A percentile compares a stretch with the other conserved stretches of the same genome.
phyloP scores from a whole-genome alignment of 2,329 filamentous ascomycete genomes.

The Aureobasidium mangrovei region DNA sequence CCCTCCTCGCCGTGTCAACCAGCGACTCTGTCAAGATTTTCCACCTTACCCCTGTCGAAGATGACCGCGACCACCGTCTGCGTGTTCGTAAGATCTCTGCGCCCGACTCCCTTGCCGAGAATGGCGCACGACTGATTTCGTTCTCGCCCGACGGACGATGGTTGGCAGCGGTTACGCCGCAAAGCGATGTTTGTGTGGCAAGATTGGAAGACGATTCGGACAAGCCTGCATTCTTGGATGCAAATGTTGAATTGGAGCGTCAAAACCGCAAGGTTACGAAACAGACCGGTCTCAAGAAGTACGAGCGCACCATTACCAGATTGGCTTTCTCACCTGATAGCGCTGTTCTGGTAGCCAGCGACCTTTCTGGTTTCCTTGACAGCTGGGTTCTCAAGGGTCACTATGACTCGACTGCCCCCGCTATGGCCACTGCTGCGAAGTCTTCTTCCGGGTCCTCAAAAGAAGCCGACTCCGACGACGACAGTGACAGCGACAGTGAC shows the following conservation, averaged over 20 bases:
- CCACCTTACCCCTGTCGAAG: slow-evolving; percentile 44
- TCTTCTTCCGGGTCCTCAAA: slow-evolving; percentile 23
- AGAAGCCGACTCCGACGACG: slow-evolving; percentile 26
- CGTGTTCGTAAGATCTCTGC: slow-evolving; percentile 63
- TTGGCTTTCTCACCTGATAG: slow-evolving; percentile 73
- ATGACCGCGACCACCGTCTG: slow-evolving; percentile 35
- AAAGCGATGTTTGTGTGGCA: slow-evolving; percentile 39
- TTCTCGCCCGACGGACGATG: slow-evolving; percentile 64
- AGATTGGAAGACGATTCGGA: slow-evolving; percentile 36
- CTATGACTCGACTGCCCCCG: slow-evolving; percentile 39
- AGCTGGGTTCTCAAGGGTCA: slow-evolving; percentile 66
- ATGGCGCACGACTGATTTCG: slow-evolving; percentile 60
- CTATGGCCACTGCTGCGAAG: slow-evolving; percentile 28
- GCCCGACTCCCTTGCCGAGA: slow-evolving; percentile 45
- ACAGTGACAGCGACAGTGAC: slow-evolving; percentile 31
- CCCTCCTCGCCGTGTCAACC: slow-evolving; percentile 68
- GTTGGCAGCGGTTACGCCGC: slow-evolving; percentile 48
- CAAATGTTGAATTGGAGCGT: slow-evolving; percentile 32
- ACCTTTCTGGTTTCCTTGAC: slow-evolving; percentile 78
- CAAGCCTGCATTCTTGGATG: slow-evolving; percentile 30
- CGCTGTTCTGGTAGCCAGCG: slow-evolving; percentile 66
- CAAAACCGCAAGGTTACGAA: slow-evolving; percentile 24
- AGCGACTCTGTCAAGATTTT: slow-evolving; percentile 69
- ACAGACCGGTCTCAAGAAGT: slow-evolving; percentile 49
- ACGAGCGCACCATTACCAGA: slow-evolving; percentile 67